Evolutionary conservation across 805 yeast genomes (phyloP), one percentile per base, ranked within the genome.

Genomic region (Scheffersomyces lignosus): DNA sequence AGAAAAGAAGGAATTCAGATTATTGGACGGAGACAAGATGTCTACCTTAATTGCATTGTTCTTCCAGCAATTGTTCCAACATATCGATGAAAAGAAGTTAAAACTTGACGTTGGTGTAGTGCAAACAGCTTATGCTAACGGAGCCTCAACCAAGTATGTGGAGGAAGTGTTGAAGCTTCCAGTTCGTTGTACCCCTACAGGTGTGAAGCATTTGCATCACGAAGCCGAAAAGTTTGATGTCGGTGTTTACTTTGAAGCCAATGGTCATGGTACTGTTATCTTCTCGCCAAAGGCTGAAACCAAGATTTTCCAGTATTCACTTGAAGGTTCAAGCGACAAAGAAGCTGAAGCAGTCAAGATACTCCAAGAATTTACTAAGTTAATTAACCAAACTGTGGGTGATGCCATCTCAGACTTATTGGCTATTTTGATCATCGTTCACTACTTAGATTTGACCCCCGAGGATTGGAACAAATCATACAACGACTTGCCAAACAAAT

Each of bases 61-160:
- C 51, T 77, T 87, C 50, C 71, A 66, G 41, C 70, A 78, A 36
- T 61, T 75, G 12, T 64, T 66, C 17, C 56, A 82, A 31, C 57
- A 81, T 15, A 52, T 64, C n/a, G 62, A 75, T 33, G 64, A 78
- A 5, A 41, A 73, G 10, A 59, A 68, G 17, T 66, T 85, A 40
- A 38, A 52, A 5, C 59, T 73, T 37, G 52, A 62, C n/a, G 49
- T 75, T 34, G 99, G 97, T 6, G 93, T 90, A 4, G 89, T 93
- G 22, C 99, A 93, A 66, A 93, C 99, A 1, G 99, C 99, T 0
- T 93, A 93, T 55, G 99, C 99, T 33, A 93, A 93, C 58, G 99
- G 99, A 8, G 78, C 84, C 5, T 86, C 97, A 1, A 87, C 98
- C 0, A 65, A 74, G 25, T 91, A 78, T 54, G 68, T 91, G 18